Conservation (phyloP, 495 filamentous ascomycete species). For the Trichoderma erinaceum region DNA sequence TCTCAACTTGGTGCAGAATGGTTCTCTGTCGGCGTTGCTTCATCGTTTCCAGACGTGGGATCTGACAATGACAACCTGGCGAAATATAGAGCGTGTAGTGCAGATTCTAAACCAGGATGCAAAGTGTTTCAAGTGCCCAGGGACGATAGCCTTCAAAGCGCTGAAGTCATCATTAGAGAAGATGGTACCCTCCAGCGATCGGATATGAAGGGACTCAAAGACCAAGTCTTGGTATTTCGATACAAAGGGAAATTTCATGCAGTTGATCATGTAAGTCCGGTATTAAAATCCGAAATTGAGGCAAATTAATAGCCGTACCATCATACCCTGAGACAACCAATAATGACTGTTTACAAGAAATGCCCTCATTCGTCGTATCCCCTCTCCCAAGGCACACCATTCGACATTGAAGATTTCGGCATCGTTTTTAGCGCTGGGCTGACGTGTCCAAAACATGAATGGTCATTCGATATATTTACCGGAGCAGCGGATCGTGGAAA, state of each 20-base stretch:
- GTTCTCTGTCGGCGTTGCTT: slow-evolving; percentile 43
- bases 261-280: slow-evolving; percentile 52
- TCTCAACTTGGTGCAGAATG: slow-evolving; percentile 22
- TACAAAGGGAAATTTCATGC: slow-evolving; percentile 53
- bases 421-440: slow-evolving; percentile 44
- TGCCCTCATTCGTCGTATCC: slow-evolving; percentile 56
- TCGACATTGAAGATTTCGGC: slow-evolving; percentile 61
- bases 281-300: slow-evolving; percentile 24
- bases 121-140: slow-evolving; percentile 50
- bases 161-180: slow-evolving; percentile 27
- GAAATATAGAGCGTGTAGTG: slow-evolving; percentile 24
- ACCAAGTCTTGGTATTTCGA: slow-evolving; percentile 54
- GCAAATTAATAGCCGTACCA: background rate
- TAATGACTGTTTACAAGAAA: slow-evolving; percentile 35
- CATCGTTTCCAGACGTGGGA: slow-evolving; percentile 46
- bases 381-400: slow-evolving; percentile 48
- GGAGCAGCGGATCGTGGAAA: slow-evolving; percentile 50
- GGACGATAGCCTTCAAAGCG: slow-evolving; percentile 33
- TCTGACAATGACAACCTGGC: slow-evolving; percentile 31
- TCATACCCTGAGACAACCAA: slow-evolving; percentile 14
- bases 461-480: slow-evolving; percentile 56
- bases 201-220: slow-evolving; percentile 36
- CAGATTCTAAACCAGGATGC: slow-evolving; percentile 38
- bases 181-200: slow-evolving; percentile 23
- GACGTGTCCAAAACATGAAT: slow-evolving; percentile 55